Evolutionary conservation across 2,329 filamentous ascomycete species (phyloP), one percentile per base, ranked within the genome.

Genomic region (Beauveria pseudobassiana): DNA sequence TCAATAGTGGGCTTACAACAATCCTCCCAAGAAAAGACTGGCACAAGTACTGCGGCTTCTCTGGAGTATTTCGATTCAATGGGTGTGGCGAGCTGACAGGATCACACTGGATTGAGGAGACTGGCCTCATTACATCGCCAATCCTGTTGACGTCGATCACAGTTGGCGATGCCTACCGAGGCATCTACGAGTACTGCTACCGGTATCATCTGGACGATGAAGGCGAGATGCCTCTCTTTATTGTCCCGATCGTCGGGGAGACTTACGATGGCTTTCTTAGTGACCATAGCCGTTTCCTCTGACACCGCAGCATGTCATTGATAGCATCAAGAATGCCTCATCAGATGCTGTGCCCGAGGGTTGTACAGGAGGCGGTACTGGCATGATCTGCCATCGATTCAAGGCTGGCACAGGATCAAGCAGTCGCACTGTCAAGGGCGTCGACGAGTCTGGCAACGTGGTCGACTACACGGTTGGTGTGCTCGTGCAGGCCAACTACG

Each of bases 401-500:
- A 88, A 88, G 69, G 87, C 85, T 42, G 86, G 87, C 0, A 89
- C 86, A 0, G 86, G 86, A 1, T 85, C 80, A 0, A 81, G 81
- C 66, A 85, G 80, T 53, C 79, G 87, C 26, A 65, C 84, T 8
- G 78, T 88, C n/a, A 71, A 74, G 2, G 80, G 81, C 0, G 65
- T 76, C 26, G 75, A 76, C 50, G 61, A 53, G 14, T 63, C 67
- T 5, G 71, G 69, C 1, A 69, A 67, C 3, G 65, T 68, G 5
- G 77, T 72, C 61, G 71, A 74, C 3, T 88, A 84, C 67, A 86
- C 82, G 0, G 76, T 89, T 22, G 87, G 77, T 1, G 85, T 82
- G 1, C 74, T 90, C 8, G 83, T 86, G 3, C 86, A 88, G 70
- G 80, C 82, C 51, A 89, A 89, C 69, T 89, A 88, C 68, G 87